Base-by-base conservation (phyloP, 352 stramenopile genomes). In the Phytophthora cryptogea region DNA sequence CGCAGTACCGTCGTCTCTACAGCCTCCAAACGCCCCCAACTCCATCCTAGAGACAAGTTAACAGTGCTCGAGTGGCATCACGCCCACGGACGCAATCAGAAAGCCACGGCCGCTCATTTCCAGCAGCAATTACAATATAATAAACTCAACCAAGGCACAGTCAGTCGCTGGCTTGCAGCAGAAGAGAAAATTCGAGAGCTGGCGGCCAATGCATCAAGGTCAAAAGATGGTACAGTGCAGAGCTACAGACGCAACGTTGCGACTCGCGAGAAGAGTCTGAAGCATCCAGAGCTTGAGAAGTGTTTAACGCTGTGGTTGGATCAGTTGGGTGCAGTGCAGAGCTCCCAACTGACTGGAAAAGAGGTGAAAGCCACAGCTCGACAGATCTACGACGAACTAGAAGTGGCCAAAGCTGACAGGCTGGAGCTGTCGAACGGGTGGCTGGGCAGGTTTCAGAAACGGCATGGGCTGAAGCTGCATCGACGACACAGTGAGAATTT, bases 341-440 rank as follows among this genome's bases (percentile, higher is more conserved):
- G 44, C n/a, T 33, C 32, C 28, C 58, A 49, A 17, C 26, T 72
- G 8, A 54, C 58, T 8, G 58, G 58, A 2, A 35, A 51, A 16
- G 58, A 60, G 51, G 60, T 72, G 26, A 72, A 72, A 28, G 26
- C 50, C 28, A 51, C 36, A 5, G 63, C 63, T n/a, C 30, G 36
- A 30, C 40, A 64, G 31, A 58, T 72, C 39, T 72, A 72, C 17
- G 52, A 68, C 13, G 44, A 64, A 7, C 37, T 68, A 20, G 11
- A 28, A 8, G 63, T 54, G 8, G 51, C 63, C 0, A 20, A 53
- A 8, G 20, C 48, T 8, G 36, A 72, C 17, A 57, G 63, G 42
- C 36, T 68, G 14, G 52, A 67, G 30, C 58, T 68, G 28, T 72
- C 63, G 23, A 72, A 65, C 39, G 63, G 63, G 13, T 72, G 58